Evolutionary conservation across 1,139 yeast species (phyloP).

Genomic region (Scheffersomyces stambukii): DNA sequence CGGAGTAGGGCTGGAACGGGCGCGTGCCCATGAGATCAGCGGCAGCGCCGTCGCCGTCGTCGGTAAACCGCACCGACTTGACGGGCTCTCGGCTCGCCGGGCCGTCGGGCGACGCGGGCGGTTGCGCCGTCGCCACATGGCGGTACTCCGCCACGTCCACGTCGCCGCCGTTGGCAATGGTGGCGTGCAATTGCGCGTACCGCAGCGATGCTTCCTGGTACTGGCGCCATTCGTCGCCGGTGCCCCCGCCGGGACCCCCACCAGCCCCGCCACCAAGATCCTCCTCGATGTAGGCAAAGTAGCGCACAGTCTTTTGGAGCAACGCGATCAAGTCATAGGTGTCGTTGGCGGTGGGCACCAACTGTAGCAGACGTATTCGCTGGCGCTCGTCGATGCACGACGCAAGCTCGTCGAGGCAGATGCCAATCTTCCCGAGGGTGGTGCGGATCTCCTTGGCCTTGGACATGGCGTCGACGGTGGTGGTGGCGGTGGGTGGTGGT

Average conservation of each 20-base stretch:
- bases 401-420: slow-evolving; percentile 32
- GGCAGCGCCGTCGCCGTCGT: slow-evolving; percentile 24
- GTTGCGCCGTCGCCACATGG: slow-evolving; percentile 14
- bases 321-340: slow-evolving; percentile 47
- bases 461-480: slow-evolving; percentile 2
- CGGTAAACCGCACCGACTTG: slow-evolving; percentile 56
- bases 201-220: slow-evolving; percentile 14
- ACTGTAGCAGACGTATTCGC: slow-evolving; percentile 38
- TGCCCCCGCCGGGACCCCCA: slow-evolving; percentile 6
- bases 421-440: slow-evolving; percentile 13
- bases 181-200: slow-evolving; percentile 19
- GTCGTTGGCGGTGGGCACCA: slow-evolving; percentile 51
- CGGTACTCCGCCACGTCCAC: slow-evolving; percentile 36
- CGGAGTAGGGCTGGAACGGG: slow-evolving; percentile 41
- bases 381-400: slow-evolving; percentile 48
- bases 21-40: slow-evolving; percentile 20
- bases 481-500: no score
- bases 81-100: slow-evolving; percentile 6
- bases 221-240: slow-evolving; percentile 9
- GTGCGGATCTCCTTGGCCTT: slow-evolving; percentile 12
- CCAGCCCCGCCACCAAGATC: slow-evolving; percentile 21
- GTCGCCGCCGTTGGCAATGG: slow-evolving; percentile 23
- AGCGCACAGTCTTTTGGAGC: slow-evolving; percentile 32
- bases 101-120: slow-evolving; percentile 1
- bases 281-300: slow-evolving; percentile 27